These are phyloP conservation scores for Aureobasidium musti DNA, from an alignment of 2,329 filamentous ascomycete species.

Conservation along the genomic window DNA sequence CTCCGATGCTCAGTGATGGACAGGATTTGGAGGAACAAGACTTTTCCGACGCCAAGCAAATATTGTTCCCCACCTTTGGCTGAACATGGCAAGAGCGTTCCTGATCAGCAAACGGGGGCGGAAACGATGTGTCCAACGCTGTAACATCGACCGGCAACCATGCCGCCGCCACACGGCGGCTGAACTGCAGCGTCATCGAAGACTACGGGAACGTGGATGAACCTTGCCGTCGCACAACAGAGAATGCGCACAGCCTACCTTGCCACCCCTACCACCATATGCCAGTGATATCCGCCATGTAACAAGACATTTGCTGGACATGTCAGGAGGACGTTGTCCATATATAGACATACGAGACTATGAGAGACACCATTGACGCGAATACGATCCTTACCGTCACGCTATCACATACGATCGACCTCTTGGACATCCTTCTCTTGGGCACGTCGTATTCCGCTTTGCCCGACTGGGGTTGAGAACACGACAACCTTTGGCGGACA, in stretches of 20 bases:
- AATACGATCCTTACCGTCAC: conserved; percentile 26
- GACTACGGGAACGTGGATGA: conserved; percentile 21
- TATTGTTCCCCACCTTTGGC: conserved; percentile 23
- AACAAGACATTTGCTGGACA: neutral
- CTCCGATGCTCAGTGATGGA: neutral
- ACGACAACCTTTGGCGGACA: conserved; percentile 19
- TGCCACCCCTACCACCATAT: neutral
- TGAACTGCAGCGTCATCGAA: conserved; percentile 22
- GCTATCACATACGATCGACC: conserved; percentile 22
- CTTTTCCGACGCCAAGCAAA: conserved; percentile 23
- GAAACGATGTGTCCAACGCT: conserved; percentile 19
- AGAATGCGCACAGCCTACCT: neutral
- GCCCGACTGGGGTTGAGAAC: conserved; percentile 16
- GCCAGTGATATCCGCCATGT: neutral
- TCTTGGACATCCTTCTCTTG: conserved; percentile 13
- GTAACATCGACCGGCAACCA: conserved; percentile 15
- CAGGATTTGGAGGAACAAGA: conserved; percentile 9
- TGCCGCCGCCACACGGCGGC: conserved; percentile 25
- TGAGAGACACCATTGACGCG: conserved; percentile 10
- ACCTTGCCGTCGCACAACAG: conserved; percentile 21
- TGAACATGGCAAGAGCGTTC: conserved; percentile 13
- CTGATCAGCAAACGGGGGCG: conserved; percentile 20
- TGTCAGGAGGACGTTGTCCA: conserved; percentile 25
- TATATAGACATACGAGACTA: conserved; percentile 19
- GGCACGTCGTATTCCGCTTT: conserved; percentile 7